Base-by-base conservation (phyloP, 352 stramenopile species). In the Chrysophaeum taylorii region DNA sequence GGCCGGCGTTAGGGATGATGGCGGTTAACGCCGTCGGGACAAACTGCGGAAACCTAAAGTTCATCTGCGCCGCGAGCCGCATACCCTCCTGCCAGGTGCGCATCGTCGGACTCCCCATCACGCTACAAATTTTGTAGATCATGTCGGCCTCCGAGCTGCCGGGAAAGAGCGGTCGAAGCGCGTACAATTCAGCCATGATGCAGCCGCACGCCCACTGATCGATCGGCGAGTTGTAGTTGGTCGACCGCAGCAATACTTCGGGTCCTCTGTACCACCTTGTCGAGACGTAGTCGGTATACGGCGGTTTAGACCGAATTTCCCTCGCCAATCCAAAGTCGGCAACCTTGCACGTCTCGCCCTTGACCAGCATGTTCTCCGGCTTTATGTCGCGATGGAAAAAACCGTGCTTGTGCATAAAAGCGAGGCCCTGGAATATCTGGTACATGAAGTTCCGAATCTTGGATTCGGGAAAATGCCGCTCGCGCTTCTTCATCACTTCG, bases 321-420 rank as follows among this genome's bases (percentile, higher is more conserved):
- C 92, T 82, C 23, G 94, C 94, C n/a, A 99, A 77, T 0, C 94
- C 95, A 87, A 99, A 99, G 78, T 99, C 95, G 23, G 94, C 95
- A 4, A 99, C 83, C 75, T 99, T 99, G 69, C 96, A 87, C 18
- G 81, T 91, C 63, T 96, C 86, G 14, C 92, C 94, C 70, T 96
- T 92, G 33, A 97, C 83, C 35, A 98, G 84, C 81, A 98, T 94
- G 78, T 98, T 98, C 74, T 98, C 92, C 0, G 93, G 93, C 75
- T 97, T 99, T 67, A 98, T 96, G 76, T 98, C 95, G 54, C 95
- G 87, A 79, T 99, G 95, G 74, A 98, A 97, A 76, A 97, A 97
- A 73, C 92, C 96, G 78, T 96, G 86, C 64, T 95, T 91, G 83
- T 99, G 95, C 84, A 99, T 98, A 80, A 97, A 97, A 35, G 90